Base-by-base conservation (phyloP, 1,284 basidiomycete species). In the Ganoderma sp. region DNA sequence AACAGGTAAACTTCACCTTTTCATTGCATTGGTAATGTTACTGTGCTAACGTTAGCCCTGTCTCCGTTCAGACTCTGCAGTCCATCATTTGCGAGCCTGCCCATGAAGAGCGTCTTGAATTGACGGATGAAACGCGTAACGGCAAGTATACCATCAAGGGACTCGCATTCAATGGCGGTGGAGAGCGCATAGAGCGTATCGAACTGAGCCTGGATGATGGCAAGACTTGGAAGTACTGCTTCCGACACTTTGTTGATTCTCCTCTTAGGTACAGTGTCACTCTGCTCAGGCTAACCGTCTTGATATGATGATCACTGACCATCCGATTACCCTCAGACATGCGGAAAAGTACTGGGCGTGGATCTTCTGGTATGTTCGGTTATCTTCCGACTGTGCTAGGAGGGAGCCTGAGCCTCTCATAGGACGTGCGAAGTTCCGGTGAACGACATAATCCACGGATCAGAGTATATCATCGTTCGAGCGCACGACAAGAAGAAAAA, bases 321-420 rank as follows among this genome's bases (percentile, higher is more conserved):
- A 8, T 8, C 14, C 9, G 25, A 28, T 28, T 37, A 4, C 28
- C 52, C 8, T 39, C 12, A 75, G 75, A n/a, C 72, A 75, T 37
- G 73, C 74, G 5, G 66, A 66, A 64, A 76, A 76, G 56, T 72
- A 73, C 39, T 76, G 75, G 75, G 69, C 74, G 6, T 76, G 75
- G 75, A 64, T 76, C 2, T 76, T 75, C 64, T 76, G 75, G 75
- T 75, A 52, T 9, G 65, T 25, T 5, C 3, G 32, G 15, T 25
- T 9, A 28, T 7, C 17, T 34, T 15, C 22, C 19, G 22, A n/a
- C 39, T 28, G 28, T 37, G 52, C 0, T 14, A 8, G 22, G 48
- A 22, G n/a, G 45, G n/a, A 14, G 5, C 22, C 59, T 48, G 19
- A 42, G 52, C 28, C 15, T 32, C 19, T 8, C 41, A 37, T 28